These are phyloP conservation scores for Pholiota microspora DNA, from an alignment of 768 basidiomycete species.

Conservation along the genomic window DNA sequence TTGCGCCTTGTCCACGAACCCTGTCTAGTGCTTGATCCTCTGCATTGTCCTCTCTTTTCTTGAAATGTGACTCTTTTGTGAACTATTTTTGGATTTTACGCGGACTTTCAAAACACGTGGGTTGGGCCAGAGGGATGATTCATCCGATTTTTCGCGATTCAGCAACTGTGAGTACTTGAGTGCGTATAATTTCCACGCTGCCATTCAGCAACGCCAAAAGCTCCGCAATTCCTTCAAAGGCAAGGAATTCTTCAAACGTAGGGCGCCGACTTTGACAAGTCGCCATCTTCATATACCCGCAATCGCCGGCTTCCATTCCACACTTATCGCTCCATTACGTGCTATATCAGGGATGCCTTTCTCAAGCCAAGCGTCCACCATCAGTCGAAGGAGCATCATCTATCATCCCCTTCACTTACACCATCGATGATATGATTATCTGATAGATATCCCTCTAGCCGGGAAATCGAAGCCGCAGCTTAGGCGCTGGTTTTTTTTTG, in stretches of 20 bases:
- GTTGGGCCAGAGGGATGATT: neutral
- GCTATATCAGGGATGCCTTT: conserved; percentile 13
- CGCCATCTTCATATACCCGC: conserved; percentile 9
- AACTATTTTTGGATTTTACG: neutral
- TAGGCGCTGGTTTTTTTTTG: conserved; percentile 7
- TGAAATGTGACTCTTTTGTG: neutral
- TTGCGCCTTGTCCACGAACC: no score
- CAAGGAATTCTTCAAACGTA: neutral
- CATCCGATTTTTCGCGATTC: no score
- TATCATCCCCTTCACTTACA: neutral
- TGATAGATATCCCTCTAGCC: neutral
- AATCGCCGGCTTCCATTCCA: conserved; percentile 15
- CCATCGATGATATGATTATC: conserved; percentile 15
- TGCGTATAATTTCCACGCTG: neutral
- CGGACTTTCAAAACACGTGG: conserved; percentile 12
- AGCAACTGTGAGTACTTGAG: no score
- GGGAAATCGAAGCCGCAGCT: neutral
- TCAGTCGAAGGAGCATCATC: conserved; percentile 9
- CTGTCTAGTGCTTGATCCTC: neutral
- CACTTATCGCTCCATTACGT: conserved; percentile 6
- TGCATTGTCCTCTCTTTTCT: neutral
- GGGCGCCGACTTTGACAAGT: neutral
- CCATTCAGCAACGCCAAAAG: neutral
- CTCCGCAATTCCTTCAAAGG: neutral
- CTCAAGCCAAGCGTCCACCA: conserved; percentile 11